These are phyloP conservation scores for Aspergillus affinis DNA, from an alignment of 495 filamentous ascomycete species.

Conservation along the genomic window DNA sequence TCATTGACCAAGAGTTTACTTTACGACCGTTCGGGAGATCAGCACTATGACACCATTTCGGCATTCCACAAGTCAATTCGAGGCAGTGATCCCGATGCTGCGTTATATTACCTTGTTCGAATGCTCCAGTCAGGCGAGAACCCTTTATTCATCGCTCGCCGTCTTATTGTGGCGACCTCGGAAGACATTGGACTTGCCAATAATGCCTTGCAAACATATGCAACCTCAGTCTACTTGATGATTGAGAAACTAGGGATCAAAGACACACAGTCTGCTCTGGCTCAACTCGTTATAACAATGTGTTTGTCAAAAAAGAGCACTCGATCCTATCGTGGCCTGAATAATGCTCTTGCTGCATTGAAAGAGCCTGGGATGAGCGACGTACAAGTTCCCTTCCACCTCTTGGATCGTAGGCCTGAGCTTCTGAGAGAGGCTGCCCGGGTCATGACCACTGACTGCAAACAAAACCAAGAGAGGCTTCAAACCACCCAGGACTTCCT, in stretches of 20 bases:
- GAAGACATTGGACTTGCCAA: slow-evolving; percentile 96
- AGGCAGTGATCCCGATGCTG: slow-evolving; percentile 82
- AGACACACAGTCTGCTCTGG: slow-evolving; percentile 90
- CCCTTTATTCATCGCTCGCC: slow-evolving; percentile 84
- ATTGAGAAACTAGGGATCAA: slow-evolving; percentile 91
- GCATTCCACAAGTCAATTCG: slow-evolving; percentile 96
- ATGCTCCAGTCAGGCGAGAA: slow-evolving; percentile 98
- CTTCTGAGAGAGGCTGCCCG: too few relatives aligned
- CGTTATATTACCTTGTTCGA: slow-evolving; percentile 88
- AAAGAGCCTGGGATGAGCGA: slow-evolving; percentile 76
- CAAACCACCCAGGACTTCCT: too few relatives aligned
- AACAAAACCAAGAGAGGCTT: too few relatives aligned
- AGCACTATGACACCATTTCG: slow-evolving; percentile 93
- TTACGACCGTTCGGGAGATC: slow-evolving; percentile 92
- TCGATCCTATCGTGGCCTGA: slow-evolving; percentile 78
- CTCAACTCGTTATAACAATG: slow-evolving; percentile 82
- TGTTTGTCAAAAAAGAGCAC: slow-evolving; percentile 82
- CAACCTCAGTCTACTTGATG: slow-evolving; percentile 78
- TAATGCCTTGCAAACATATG: slow-evolving; percentile 77
- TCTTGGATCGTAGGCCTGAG: slow-evolving; percentile 29
- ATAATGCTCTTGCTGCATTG: slow-evolving; percentile 71
- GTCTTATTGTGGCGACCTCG: slow-evolving; percentile 89
- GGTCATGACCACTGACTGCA: too few relatives aligned
- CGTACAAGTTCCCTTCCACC: slow-evolving; percentile 78
- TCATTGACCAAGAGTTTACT: slow-evolving; percentile 86